Percentiles rank a stretch among this genome's conserved stretches.
These are phyloP conservation scores for Polytrichum formosum DNA, from an alignment of 225 moss, liverwort and hornwort genomes.

Conservation along the genomic window DNA sequence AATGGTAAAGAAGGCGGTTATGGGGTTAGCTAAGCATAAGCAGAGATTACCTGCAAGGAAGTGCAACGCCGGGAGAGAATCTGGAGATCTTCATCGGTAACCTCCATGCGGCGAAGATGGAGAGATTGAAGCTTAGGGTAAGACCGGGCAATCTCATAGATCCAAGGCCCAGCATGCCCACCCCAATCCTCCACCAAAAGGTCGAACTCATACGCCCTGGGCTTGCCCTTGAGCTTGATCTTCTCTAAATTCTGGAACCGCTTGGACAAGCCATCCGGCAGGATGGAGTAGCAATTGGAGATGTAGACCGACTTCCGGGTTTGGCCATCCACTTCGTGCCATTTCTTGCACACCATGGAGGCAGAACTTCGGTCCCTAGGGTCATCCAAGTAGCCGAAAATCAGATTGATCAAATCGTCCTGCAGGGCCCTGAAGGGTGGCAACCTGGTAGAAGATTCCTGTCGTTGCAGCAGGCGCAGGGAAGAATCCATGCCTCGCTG, in stretches of 20 bases:
- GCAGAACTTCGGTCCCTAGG: conserved; percentile 23
- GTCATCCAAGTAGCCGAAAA: conserved; percentile 5
- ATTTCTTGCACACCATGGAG: conserved; percentile 46
- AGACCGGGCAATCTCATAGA: conserved; percentile 46
- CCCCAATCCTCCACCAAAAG: conserved; percentile 69
- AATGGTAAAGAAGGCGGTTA: no score
- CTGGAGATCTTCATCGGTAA: conserved; percentile 60
- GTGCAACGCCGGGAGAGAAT: conserved; percentile 48
- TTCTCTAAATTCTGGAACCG: conserved; percentile 47
- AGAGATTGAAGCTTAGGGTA: conserved; percentile 52
- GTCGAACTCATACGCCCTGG: conserved; percentile 64
- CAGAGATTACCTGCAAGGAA: conserved; percentile 25
- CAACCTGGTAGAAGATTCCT: no score
- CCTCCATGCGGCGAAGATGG: conserved; percentile 71
- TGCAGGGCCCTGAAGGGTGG: no score
- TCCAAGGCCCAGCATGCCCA: conserved; percentile 73
- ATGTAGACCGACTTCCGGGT: conserved; percentile 39
- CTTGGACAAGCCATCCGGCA: conserved; percentile 21
- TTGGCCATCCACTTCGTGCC: conserved; percentile 33
- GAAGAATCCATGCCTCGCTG: no score
- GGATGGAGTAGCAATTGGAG: conserved; percentile 47
- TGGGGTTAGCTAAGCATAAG: no score
- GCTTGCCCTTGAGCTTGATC: conserved; percentile 79
- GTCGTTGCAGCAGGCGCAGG: no score
- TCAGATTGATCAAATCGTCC: no score